phyloP scores from a whole-genome alignment of 164 flowering plant genomes.

The Annona squamosa region DNA sequence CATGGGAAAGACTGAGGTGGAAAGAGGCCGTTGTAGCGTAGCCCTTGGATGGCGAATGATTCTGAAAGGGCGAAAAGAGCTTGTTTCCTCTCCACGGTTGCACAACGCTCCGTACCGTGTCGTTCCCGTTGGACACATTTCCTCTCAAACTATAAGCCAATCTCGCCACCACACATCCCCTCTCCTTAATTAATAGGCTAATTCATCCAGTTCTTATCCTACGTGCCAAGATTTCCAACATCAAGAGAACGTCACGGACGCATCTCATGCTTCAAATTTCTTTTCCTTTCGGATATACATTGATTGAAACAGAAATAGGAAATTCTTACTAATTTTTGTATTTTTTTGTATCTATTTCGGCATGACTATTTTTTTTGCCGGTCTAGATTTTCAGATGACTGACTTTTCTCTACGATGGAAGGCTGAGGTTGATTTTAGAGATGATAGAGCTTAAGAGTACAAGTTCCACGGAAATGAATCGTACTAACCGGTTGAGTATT shows the following conservation, averaged over 20 bases:
- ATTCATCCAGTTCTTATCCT: not conserved
- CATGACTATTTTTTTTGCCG: too few species aligned
- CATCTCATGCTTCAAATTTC: too few species aligned
- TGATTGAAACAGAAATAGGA: too few species aligned
- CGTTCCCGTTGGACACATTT: constrained; percentile 22
- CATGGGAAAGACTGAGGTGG: constrained; percentile 6
- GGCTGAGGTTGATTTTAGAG: too few species aligned
- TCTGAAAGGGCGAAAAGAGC: constrained; percentile 4
- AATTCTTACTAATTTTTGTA: too few species aligned
- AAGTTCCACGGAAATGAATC: not conserved
- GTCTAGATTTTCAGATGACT: too few species aligned
- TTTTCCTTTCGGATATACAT: too few species aligned
- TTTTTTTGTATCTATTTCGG: too few species aligned
- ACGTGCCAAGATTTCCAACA: not conserved
- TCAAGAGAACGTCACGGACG: too few species aligned
- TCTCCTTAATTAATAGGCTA: not conserved
- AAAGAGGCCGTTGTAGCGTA: constrained; percentile 6
- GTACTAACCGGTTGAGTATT: not conserved
- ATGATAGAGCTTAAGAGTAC: not conserved
- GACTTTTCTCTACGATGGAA: too few species aligned
- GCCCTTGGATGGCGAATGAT: constrained; percentile 18
- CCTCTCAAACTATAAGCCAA: constrained; percentile 1
- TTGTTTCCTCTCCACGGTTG: constrained; percentile 12
- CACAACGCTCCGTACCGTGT: constrained; percentile 25
- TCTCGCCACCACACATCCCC: not conserved